Conservation (phyloP, 345 rosid species). For the Melaleuca quinquenervia region DNA sequence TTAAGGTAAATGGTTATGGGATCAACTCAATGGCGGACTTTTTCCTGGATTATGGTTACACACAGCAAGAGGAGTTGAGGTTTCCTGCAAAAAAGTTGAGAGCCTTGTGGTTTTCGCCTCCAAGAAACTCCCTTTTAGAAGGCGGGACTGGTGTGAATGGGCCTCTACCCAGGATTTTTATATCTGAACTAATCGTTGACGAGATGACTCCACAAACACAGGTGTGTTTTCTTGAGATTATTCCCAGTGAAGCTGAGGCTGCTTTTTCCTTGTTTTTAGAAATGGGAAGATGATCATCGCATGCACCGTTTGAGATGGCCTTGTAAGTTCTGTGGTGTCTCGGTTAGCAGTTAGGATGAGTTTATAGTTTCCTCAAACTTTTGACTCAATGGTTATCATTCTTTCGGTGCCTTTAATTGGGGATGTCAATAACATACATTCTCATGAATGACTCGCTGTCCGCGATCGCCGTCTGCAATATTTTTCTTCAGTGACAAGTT, state of each 20-base stretch:
- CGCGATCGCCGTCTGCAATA: neutral
- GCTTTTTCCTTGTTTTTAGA: neutral
- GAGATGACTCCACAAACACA: conserved; percentile 68
- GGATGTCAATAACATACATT: neutral
- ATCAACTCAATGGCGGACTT: conserved; percentile 67
- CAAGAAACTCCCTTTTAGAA: conserved; percentile 17
- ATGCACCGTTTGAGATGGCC: neutral
- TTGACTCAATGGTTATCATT: neutral
- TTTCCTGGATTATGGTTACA: conserved; percentile 80
- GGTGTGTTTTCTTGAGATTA: conserved; percentile 17
- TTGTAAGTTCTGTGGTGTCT: neutral
- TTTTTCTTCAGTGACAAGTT: neutral
- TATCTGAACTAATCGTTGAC: conserved; percentile 87
- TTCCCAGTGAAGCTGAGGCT: neutral
- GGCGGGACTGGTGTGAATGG: conserved; percentile 52
- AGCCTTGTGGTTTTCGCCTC: conserved; percentile 96
- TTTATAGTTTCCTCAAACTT: neutral
- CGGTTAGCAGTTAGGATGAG: neutral
- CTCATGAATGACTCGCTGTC: neutral
- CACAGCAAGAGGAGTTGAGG: conserved; percentile 57
- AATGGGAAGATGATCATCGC: neutral
- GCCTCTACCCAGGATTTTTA: conserved; percentile 79
- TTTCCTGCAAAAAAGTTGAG: conserved; percentile 87
- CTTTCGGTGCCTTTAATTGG: neutral
- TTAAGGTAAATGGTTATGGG: conserved; percentile 68